A percentile compares a stretch with the other conserved stretches of the same genome.
phyloP scores from a whole-genome alignment of 2,329 filamentous ascomycete species.

The Colletotrichum sp. region DNA sequence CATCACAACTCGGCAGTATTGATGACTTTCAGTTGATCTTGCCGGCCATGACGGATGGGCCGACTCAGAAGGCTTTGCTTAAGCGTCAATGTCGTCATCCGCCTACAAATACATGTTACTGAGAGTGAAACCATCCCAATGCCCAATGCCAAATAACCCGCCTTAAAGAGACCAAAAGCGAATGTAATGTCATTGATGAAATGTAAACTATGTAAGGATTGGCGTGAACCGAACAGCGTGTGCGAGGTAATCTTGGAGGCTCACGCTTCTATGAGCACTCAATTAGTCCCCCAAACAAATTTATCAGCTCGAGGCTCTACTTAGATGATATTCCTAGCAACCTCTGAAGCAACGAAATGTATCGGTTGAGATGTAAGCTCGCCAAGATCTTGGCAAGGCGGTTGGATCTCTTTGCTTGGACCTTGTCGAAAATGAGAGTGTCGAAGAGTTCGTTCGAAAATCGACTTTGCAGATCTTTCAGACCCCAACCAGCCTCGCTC shows the following conservation, averaged over 20 bases:
- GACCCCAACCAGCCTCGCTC: conserved; percentile 39
- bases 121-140: background rate
- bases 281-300: background rate
- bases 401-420: background rate
- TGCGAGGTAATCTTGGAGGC: background rate
- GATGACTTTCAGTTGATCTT: background rate
- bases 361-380: background rate
- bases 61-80: background rate
- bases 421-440: conserved; percentile 27
- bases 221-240: background rate
- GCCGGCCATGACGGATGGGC: background rate
- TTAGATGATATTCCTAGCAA: background rate
- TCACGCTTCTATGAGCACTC: background rate
- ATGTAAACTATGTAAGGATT: background rate
- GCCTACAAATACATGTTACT: background rate
- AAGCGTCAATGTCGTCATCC: background rate
- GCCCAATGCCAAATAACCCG: background rate
- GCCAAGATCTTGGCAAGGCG: background rate
- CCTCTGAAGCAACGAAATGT: background rate
- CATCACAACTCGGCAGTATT: background rate
- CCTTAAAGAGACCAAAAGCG: background rate
- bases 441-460: conserved; percentile 49
- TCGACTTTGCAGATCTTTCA: conserved; percentile 38
- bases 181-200: background rate
- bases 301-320: background rate